A percentile compares a stretch with the other conserved stretches of the same genome.
Conservation (phyloP, 768 basidiomycete species). For the Lyophyllum shimeji region DNA sequence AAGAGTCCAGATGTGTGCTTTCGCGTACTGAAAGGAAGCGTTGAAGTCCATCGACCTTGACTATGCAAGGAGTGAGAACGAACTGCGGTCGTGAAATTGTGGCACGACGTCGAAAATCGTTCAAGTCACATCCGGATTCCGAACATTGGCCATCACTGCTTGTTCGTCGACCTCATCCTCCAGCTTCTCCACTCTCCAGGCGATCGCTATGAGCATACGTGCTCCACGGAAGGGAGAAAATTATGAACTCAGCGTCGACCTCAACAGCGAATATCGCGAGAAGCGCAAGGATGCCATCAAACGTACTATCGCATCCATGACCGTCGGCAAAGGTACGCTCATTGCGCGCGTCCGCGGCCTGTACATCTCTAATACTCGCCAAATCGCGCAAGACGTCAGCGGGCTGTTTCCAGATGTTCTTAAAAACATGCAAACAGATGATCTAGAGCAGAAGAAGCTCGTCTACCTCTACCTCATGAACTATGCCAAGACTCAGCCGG, state of each 20-base stretch:
- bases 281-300: slow-evolving; percentile 99
- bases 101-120: not conserved
- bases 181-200: not conserved
- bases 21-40: too few relatives aligned
- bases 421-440: slow-evolving; percentile 99
- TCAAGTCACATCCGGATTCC: slow-evolving; percentile 6
- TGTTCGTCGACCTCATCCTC: not conserved
- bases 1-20: too few relatives aligned
- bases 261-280: slow-evolving; percentile 95
- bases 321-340: slow-evolving; percentile 88
- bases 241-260: slow-evolving; percentile 94
- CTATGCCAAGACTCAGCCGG: slow-evolving; percentile 98
- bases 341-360: not conserved
- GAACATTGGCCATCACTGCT: slow-evolving; percentile 1
- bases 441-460: slow-evolving; percentile 99
- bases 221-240: slow-evolving; percentile 85
- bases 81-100: not conserved
- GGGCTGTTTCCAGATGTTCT: slow-evolving; percentile 97
- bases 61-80: not conserved
- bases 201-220: slow-evolving; percentile 48
- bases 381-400: slow-evolving; percentile 62
- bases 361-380: slow-evolving; percentile 3
- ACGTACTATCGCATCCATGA: slow-evolving; percentile 96
- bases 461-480: slow-evolving; percentile 99
- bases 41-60: too few relatives aligned